Evolutionary conservation across 495 filamentous ascomycete genomes (phyloP).

Genomic region (Neurospora sp.): DNA sequence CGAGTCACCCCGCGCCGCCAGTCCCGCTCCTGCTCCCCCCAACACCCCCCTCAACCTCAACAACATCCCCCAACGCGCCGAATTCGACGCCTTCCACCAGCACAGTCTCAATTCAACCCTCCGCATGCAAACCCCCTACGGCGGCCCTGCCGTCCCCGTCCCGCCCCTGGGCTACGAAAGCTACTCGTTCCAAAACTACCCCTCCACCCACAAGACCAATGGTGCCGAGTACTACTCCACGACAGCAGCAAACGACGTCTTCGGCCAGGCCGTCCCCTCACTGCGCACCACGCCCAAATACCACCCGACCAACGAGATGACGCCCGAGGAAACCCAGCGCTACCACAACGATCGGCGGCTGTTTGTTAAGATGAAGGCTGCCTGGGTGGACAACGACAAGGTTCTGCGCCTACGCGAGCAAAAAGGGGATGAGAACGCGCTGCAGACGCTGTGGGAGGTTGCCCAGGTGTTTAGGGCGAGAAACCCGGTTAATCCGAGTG

Average conservation of each 20-base stretch:
- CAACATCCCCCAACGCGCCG: neutral
- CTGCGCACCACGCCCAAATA: constrained; percentile 6
- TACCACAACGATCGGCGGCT: constrained; percentile 2
- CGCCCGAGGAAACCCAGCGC: neutral
- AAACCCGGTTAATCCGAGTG: neutral
- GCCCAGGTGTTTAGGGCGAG: neutral
- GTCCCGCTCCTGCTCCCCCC: neutral
- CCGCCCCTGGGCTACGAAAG: neutral
- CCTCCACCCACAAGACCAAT: neutral
- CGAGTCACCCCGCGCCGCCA: neutral
- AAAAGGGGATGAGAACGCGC: neutral
- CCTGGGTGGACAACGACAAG: neutral
- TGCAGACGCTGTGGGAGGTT: constrained; percentile 12
- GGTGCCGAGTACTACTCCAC: neutral
- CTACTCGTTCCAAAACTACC: constrained; percentile 3
- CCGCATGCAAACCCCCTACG: neutral
- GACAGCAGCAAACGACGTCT: neutral
- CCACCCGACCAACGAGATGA: constrained; percentile 7
- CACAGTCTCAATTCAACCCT: neutral
- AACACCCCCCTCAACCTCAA: neutral
- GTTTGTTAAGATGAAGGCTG: neutral
- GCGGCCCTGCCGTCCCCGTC: neutral
- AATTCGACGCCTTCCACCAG: neutral
- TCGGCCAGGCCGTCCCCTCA: neutral
- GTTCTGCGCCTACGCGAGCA: neutral